Evolutionary conservation across 2,329 filamentous ascomycete species (phyloP).

Genomic region (Bipolaris sorokiniana): DNA sequence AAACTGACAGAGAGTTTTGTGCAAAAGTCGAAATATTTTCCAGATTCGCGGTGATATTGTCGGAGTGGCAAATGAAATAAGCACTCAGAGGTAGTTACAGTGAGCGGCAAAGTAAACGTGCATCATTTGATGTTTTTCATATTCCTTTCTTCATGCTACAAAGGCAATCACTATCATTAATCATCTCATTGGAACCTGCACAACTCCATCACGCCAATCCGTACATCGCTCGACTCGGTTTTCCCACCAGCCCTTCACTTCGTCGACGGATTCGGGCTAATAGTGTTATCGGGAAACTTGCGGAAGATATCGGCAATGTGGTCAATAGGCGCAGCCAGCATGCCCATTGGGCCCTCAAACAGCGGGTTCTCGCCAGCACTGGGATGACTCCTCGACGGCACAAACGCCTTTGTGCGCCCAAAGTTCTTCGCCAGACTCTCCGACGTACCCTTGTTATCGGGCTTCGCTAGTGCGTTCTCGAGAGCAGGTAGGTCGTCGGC

Average conservation of each 20-base stretch:
- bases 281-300: conserved; percentile 57
- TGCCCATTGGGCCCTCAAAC: conserved; percentile 61
- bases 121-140: neutral
- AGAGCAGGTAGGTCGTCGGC: conserved; percentile 38
- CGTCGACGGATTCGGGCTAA: conserved; percentile 31
- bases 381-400: conserved; percentile 41
- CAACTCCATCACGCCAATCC: neutral
- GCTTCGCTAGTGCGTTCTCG: conserved; percentile 28
- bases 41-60: no score
- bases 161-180: neutral
- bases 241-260: conserved; percentile 14
- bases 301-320: conserved; percentile 61
- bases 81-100: no score
- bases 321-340: conserved; percentile 65
- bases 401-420: conserved; percentile 39
- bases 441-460: conserved; percentile 26
- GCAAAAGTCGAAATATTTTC: no score
- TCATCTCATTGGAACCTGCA: neutral
- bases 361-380: conserved; percentile 57
- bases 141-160: neutral
- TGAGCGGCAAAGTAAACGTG: no score
- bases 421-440: conserved; percentile 40
- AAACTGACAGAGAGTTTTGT: no score
- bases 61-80: no score
- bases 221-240: neutral